Evolutionary conservation across 2,329 filamentous ascomycete genomes (phyloP).

Genomic region (Chaetomium sp.): DNA sequence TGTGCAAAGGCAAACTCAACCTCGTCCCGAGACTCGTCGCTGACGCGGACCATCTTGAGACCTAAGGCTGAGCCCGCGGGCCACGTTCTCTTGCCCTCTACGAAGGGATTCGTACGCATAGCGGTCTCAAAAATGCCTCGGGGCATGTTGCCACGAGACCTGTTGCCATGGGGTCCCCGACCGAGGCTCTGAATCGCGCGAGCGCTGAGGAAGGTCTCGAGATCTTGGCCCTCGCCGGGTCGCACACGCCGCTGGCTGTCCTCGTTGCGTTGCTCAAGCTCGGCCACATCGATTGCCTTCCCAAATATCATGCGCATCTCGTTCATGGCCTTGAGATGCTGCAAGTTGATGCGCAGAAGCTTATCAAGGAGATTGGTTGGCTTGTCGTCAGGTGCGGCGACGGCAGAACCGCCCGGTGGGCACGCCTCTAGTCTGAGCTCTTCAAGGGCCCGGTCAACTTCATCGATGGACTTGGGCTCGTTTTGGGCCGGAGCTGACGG

Average conservation of each 20-base stretch:
- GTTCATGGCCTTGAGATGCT: conserved; percentile 80
- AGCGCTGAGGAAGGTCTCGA: conserved; percentile 55
- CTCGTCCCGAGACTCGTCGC: conserved; percentile 46
- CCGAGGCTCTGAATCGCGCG: conserved; percentile 14
- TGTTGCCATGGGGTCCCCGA: conserved; percentile 48
- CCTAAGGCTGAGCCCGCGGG: conserved; percentile 77
- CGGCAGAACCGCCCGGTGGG: conserved; percentile 19
- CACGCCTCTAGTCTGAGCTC: conserved; percentile 48
- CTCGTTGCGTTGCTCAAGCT: conserved; percentile 53
- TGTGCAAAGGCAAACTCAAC: conserved; percentile 79
- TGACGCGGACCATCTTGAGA: conserved; percentile 71
- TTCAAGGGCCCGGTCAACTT: conserved; percentile 58
- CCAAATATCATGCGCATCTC: conserved; percentile 76
- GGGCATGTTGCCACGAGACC: neutral
- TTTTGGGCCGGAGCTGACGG: conserved; percentile 34
- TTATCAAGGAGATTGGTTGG: conserved; percentile 25
- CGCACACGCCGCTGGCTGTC: conserved; percentile 42
- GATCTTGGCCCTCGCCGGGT: conserved; percentile 54
- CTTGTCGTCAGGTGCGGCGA: conserved; percentile 8
- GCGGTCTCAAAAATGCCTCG: conserved; percentile 70
- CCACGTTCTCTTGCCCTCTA: conserved; percentile 87
- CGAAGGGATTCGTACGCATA: conserved; percentile 76
- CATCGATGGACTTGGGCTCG: conserved; percentile 46
- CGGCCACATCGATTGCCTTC: conserved; percentile 57
- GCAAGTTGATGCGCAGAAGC: conserved; percentile 58